Evolutionary conservation across 1,139 yeast genomes (phyloP).

Genomic region (Spathaspora sp.): DNA sequence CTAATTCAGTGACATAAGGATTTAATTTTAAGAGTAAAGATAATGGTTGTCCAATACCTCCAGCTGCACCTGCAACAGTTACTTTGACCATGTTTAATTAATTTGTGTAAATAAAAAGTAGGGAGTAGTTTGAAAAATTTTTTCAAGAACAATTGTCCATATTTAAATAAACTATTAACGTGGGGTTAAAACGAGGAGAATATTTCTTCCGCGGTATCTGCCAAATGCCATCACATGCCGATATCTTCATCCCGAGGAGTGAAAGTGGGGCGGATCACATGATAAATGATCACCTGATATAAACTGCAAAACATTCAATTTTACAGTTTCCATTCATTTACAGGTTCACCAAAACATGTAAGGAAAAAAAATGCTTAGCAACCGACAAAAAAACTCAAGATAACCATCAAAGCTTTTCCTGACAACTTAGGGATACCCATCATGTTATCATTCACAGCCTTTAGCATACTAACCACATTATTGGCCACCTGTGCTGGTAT

Average conservation of each 20-base stretch:
- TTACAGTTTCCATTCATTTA: background rate
- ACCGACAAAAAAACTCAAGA: background rate
- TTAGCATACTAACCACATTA: conserved; percentile 5
- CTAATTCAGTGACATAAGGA: conserved; percentile 52
- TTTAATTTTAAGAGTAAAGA: conserved; percentile 63
- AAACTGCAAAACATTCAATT: background rate
- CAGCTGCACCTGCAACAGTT: conserved; percentile 76
- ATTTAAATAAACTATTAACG: background rate
- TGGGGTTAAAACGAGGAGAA: background rate
- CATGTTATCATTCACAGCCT: background rate
- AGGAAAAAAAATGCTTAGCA: background rate
- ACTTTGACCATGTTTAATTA: conserved; percentile 54
- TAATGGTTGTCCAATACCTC: conserved; percentile 79
- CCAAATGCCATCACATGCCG: background rate
- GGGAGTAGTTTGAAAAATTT: no score
- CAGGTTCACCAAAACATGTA: background rate
- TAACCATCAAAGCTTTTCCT: no score
- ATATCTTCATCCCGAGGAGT: background rate
- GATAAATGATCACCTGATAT: background rate
- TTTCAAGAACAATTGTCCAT: background rate
- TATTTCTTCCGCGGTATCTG: background rate
- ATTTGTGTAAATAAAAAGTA: background rate
- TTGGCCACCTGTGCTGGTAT: conserved; percentile 25
- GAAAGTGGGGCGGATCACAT: background rate
- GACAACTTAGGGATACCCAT: no score